Conservation (phyloP, 164 flowering plant species). For the Sextonia rubra region DNA sequence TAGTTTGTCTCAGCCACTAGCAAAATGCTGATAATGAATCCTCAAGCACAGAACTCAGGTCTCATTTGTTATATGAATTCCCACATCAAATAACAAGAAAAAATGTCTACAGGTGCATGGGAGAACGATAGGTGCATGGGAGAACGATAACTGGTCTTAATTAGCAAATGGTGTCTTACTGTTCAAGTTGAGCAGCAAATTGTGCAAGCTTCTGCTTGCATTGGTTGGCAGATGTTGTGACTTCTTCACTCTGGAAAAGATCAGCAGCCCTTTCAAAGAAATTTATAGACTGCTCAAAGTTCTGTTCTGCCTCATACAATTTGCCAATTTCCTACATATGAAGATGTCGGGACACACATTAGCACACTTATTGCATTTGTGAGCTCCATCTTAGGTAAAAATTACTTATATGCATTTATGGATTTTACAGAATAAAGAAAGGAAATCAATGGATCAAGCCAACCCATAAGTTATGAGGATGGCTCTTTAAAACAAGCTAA, state of each 20-base stretch:
- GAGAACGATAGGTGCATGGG: background rate
- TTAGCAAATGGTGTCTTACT: conserved; percentile 38
- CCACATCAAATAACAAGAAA: background rate
- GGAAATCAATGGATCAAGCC: background rate
- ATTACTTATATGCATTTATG: background rate
- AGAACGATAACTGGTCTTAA: background rate
- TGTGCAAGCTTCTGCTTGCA: conserved; percentile 88
- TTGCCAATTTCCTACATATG: conserved; percentile 73
- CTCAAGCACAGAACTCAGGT: too few relatives aligned
- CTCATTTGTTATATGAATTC: too few relatives aligned
- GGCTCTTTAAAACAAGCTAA: too few relatives aligned
- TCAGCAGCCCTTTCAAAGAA: conserved; percentile 69
- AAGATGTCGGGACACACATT: background rate
- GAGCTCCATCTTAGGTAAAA: background rate
- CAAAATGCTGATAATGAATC: too few relatives aligned
- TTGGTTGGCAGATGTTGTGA: conserved; percentile 64
- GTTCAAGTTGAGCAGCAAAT: conserved; percentile 72
- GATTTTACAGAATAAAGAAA: too few relatives aligned
- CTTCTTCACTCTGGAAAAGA: conserved; percentile 79
- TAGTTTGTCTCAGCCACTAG: too few relatives aligned
- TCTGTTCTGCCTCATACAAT: conserved; percentile 59
- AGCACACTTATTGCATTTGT: background rate
- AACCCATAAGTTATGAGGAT: too few relatives aligned
- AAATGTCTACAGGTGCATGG: background rate
- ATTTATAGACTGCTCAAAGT: conserved; percentile 51